Evolutionary conservation across 23 red algal species (phyloP), one percentile per base, ranked within the genome.

Genomic region (Chondrus crispus): DNA sequence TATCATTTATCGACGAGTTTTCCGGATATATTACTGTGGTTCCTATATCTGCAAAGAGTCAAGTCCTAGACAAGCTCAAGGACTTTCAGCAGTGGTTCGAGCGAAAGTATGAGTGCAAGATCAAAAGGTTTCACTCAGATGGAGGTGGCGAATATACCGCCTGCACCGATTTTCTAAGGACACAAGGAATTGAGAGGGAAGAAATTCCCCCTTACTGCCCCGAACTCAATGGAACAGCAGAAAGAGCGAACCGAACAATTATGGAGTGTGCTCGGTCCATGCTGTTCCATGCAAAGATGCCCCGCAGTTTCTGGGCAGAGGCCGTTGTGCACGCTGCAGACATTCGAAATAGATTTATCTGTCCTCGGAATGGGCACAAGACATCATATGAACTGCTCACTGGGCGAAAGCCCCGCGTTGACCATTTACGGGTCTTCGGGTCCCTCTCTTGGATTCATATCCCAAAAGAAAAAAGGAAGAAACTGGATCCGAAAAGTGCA

Each of bases 241-340:
- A 62, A 62, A 18, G 79, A 37, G 5, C 30, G 8, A 84, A 84
- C 41, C 79, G 79, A 3, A 84, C 79, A 5, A 37, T 84, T 8
- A 35, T 84, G 49, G 57, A 60, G 45, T 84, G 4, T 16, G 79
- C 57, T 32, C 79, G 79, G 7, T 60, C 79, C 5, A 60, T 84
- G 46, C 30, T 84, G 48, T 2, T 40, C 2, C 30, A 84, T 45
- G 19, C 28, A 51, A 22, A 22, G 2, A 48, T 84, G 4, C 79
- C 16, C n/a, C 33, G 13, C 18, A 4, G 16, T 28, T 43, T 84
- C 45, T 84, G 46, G 79, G 50, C 79, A 10, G 79, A 84, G 40
- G 79, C 79, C 3, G 50, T 84, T 35, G 79, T 24, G 2, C 14
- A 60, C 41, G 79, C 51, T 20, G 79, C 46, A 9, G 14, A 84